Evolutionary conservation across 805 yeast genomes (phyloP).

Genomic region (Cyberlindnera xylosilytica): DNA sequence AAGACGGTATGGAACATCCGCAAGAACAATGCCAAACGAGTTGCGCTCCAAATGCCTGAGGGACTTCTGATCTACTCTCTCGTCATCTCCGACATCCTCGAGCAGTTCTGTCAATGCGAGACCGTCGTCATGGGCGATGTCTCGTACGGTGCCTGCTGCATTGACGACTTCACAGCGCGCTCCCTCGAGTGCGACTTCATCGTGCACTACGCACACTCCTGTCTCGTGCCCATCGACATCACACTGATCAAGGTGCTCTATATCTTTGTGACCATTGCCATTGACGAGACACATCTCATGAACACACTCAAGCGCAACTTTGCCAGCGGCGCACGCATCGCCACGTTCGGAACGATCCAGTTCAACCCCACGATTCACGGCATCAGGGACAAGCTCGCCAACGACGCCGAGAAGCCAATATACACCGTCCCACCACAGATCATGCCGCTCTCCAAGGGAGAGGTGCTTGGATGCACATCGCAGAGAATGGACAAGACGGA

Average conservation of each 20-base stretch:
- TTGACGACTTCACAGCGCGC: conserved; percentile 93
- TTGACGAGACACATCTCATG: conserved; percentile 78
- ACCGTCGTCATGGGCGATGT: conserved; percentile 98
- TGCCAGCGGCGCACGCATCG: conserved; percentile 58
- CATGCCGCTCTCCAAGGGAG: conserved; percentile 90
- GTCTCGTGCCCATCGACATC: conserved; percentile 91
- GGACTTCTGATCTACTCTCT: conserved; percentile 87
- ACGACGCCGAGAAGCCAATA: conserved; percentile 44
- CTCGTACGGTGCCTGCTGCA: conserved; percentile 97
- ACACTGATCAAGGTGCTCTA: conserved; percentile 90
- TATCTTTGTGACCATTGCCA: conserved; percentile 88
- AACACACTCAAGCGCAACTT: conserved; percentile 77
- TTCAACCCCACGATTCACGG: conserved; percentile 93
- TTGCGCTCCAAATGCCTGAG: conserved; percentile 97
- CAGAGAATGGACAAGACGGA: conserved; percentile 66
- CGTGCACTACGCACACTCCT: conserved; percentile 96
- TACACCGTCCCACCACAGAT: conserved; percentile 84
- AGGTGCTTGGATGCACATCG: conserved; percentile 94
- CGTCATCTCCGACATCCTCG: conserved; percentile 85
- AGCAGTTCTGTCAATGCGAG: conserved; percentile 85
- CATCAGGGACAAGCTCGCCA: conserved; percentile 56
- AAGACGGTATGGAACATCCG: conserved; percentile 92
- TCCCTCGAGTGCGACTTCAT: conserved; percentile 91
- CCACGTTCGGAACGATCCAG: conserved; percentile 93
- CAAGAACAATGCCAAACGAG: conserved; percentile 71